Percentiles rank a stretch among this genome's conserved stretches.
These are phyloP conservation scores for Euphorbia celastroides DNA, from an alignment of 441 rosid species.

Conservation along the genomic window DNA sequence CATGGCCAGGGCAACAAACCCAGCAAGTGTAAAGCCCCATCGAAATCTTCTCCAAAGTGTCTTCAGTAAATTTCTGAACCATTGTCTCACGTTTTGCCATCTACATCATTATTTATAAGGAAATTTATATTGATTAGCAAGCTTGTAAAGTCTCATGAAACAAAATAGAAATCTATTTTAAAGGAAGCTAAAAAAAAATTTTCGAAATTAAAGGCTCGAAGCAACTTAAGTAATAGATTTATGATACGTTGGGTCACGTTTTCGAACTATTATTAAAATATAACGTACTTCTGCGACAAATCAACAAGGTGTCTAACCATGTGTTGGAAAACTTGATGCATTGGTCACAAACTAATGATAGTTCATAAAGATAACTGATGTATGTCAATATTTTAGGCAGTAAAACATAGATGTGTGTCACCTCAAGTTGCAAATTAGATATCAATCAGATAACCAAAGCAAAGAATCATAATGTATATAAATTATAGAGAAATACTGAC, in stretches of 20 bases:
- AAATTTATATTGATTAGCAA: not conserved
- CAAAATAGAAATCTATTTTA: not conserved
- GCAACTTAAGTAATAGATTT: not conserved
- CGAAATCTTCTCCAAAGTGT: slow-evolving; percentile 53
- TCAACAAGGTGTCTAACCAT: not conserved
- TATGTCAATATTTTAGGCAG: not conserved
- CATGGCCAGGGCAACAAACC: slow-evolving; percentile 57
- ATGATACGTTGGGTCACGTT: not conserved
- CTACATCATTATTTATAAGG: slow-evolving; percentile 28
- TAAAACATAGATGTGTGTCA: not conserved
- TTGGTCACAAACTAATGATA: not conserved
- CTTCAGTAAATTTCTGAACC: slow-evolving; percentile 57
- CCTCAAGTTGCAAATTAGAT: not conserved
- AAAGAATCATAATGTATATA: not conserved
- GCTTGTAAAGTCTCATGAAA: not conserved
- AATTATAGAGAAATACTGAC: slow-evolving; percentile 31
- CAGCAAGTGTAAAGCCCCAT: slow-evolving; percentile 67
- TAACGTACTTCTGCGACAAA: not conserved
- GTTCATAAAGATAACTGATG: not conserved
- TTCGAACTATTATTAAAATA: not conserved
- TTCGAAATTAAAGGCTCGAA: too few species aligned
- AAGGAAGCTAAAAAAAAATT: not conserved
- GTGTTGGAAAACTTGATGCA: not conserved
- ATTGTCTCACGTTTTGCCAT: slow-evolving; percentile 40
- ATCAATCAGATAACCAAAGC: not conserved